Base-by-base conservation (phyloP, 2,329 filamentous ascomycete species). In the Leptographium flavum region DNA sequence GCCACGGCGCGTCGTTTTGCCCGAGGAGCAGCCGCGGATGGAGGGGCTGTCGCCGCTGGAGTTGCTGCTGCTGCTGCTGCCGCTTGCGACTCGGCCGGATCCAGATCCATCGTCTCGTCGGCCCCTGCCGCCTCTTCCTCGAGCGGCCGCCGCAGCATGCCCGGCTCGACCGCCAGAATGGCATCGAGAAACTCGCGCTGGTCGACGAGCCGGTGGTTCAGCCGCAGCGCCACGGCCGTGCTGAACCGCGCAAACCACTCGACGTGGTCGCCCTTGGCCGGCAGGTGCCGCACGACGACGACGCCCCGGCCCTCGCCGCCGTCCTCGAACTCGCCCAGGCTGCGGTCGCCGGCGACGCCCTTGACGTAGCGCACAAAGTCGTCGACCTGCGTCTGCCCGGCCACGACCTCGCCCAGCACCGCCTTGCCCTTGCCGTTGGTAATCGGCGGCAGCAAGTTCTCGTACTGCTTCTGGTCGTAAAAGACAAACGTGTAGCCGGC, bases 141-240 rank as follows among this genome's bases (percentile, higher is more conserved):
- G 3, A 93, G 70, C 6, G 79, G 73, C 32, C 79, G 74, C 47
- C 84, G 79, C 19, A 96, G 67, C 37, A 74, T 71, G 48, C 73
- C 76, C 7, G 86, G 76, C 62, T 96, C 81, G 42, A 82, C 83
- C n/a, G 70, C 78, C 25, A 96, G 64, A 39, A 98, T 92, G 1
- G 84, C 84, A 59, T 94, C 87, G 2, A 98, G 70, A 50, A 98
- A 94, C 54, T 95, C 88, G 47, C 83, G 87, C 57, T 95, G 87
- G 53, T 90, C 79, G 44, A 95, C 81, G 3, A 87, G 79, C 4
- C 87, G 77, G 58, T 94, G 87, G 49, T 87, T 81, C 13, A 93
- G 71, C 39, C 76, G 69, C 19, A 81, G 59, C 2, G 87, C 83
- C 15, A 93, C 74, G 8, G 78, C 65, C 5, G 71, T 79, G 52